Evolutionary conservation across 139 green algal species (phyloP), one percentile per base, ranked within the genome.

Genomic region (Diplosphaera chodatii): DNA sequence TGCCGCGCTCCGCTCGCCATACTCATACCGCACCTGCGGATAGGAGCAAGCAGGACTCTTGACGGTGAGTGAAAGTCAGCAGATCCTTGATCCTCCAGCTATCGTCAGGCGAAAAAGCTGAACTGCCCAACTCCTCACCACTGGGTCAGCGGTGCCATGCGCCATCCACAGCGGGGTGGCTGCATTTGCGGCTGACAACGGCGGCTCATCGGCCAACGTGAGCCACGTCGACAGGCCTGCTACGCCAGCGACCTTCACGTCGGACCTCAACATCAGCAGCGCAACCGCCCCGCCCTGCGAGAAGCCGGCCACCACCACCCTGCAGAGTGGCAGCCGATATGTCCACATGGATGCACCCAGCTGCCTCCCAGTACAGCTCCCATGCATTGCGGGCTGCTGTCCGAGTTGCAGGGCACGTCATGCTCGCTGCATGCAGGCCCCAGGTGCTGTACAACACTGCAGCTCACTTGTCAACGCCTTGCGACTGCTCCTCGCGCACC

Each of bases 251-350:
- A 92, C 68, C 74, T 88, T 81, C 23, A 77, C 64, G 33, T 84
- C 31, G 29, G 71, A 83, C 10, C 86, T 81, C 64, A 93, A 81
- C 69, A 83, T 83, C 63, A 89, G 70, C 64, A 94, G 68, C 4
- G 86, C 81, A 16, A 89, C 73, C 4, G 89, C 88, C 10, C 87
- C 89, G 29, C 89, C 89, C 70, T 95, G 89, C 25, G 67, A 83
- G 80, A 95, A 95, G 48, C 89, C 89, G n/a, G 77, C 84, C 63
- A 95, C 80, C 1, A 88, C 84, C 1, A 94, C 72, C 27, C 70
- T 69, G 23, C 71, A 32, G 75, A 71, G 30, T 83, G 88, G 3
- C 37, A 48, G 10, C n/a, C n/a, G n/a, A n/a, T n/a, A n/a, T n/a
- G n/a, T n/a, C n/a, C n/a, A n/a, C n/a, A n/a, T n/a, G n/a, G n/a